These are phyloP conservation scores for Populus simonii DNA, from an alignment of 345 rosid species.

Conservation along the genomic window DNA sequence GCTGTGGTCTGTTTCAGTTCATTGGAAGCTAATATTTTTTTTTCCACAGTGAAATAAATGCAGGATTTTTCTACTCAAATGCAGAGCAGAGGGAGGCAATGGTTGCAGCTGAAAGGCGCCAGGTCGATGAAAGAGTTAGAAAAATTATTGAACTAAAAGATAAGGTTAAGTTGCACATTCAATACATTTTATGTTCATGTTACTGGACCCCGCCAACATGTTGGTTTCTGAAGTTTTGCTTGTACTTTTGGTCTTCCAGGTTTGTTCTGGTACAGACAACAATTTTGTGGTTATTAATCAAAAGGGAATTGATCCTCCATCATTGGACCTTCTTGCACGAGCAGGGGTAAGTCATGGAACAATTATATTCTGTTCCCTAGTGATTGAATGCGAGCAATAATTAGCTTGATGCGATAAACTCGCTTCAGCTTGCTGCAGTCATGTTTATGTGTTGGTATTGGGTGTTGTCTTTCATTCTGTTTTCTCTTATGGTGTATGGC, in stretches of 20 bases:
- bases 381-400: background rate
- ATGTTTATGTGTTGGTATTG: background rate
- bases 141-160: slow-evolving; percentile 86
- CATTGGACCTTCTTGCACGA: slow-evolving; percentile 87
- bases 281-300: slow-evolving; percentile 88
- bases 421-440: background rate
- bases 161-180: slow-evolving; percentile 43
- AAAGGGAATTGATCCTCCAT: slow-evolving; percentile 98
- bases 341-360: slow-evolving; percentile 74
- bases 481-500: background rate
- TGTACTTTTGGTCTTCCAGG: slow-evolving; percentile 46
- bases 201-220: background rate
- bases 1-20: background rate
- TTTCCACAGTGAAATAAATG: slow-evolving; percentile 74
- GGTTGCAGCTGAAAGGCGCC: slow-evolving; percentile 91
- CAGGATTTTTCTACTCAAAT: slow-evolving; percentile 98
- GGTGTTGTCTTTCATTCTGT: background rate
- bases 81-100: slow-evolving; percentile 98
- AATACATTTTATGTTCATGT: background rate
- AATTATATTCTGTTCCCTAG: background rate
- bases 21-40: slow-evolving; percentile 36
- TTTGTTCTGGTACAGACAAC: slow-evolving; percentile 73
- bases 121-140: slow-evolving; percentile 81
- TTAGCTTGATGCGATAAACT: background rate
- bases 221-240: slow-evolving; percentile 2